phyloP scores from a whole-genome alignment of 805 yeast genomes.

The Wickerhamia fluorescens region DNA sequence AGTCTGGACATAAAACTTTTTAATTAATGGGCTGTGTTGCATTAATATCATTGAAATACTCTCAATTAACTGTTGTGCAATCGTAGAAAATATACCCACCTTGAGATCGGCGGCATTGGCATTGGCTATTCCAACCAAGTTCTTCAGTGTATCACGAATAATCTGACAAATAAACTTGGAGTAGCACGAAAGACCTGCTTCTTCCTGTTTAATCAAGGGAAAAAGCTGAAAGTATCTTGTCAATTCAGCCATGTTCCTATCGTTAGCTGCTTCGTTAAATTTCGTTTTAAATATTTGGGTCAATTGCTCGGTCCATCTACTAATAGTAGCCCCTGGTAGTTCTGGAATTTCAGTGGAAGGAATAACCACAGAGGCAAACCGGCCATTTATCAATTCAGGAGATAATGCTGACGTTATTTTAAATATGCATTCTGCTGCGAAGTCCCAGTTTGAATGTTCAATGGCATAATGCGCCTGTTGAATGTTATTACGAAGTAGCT shows the following conservation, averaged over 20 bases:
- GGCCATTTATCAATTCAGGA: constrained; percentile 44
- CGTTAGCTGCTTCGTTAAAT: constrained; percentile 64
- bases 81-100: constrained; percentile 51
- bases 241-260: constrained; percentile 58
- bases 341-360: constrained; percentile 87
- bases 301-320: constrained; percentile 53
- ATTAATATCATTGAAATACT: constrained; percentile 76
- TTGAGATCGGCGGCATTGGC: constrained; percentile 17
- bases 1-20: constrained; percentile 46
- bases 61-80: constrained; percentile 66
- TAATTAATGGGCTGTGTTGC: constrained; percentile 79
- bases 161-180: constrained; percentile 82
- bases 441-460: constrained; percentile 59
- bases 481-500: constrained; percentile 58
- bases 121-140: constrained; percentile 42
- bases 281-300: constrained; percentile 49
- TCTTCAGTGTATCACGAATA: constrained; percentile 71
- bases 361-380: constrained; percentile 71
- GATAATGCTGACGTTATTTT: constrained; percentile 43
- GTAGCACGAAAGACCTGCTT: constrained; percentile 70
- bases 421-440: constrained; percentile 67
- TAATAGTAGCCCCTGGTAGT: constrained; percentile 52
- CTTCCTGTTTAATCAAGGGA: constrained; percentile 73
- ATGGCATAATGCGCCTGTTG: constrained; percentile 63
- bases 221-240: constrained; percentile 80